These are phyloP conservation scores for Parietichytrium sp. DNA, from an alignment of 108 stramenopile species.

Conservation along the genomic window DNA sequence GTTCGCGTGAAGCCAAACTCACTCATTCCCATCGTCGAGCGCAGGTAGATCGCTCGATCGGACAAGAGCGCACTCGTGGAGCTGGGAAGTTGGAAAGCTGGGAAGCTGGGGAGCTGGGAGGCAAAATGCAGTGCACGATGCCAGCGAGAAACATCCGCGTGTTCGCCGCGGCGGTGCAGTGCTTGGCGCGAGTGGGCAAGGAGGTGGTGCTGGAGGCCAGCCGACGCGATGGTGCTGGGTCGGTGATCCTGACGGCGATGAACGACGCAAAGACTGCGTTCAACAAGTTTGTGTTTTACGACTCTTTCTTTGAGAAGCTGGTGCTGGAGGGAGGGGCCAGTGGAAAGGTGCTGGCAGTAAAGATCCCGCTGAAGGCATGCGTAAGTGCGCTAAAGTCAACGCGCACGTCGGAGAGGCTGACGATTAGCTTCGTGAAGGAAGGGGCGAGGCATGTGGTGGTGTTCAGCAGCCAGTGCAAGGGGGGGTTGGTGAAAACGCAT, in stretches of 20 bases:
- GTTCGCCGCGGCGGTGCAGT: constrained; percentile 16
- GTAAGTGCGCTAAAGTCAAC: background rate
- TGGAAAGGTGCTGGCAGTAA: constrained; percentile 6
- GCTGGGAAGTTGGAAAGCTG: too few relatives aligned
- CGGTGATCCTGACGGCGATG: constrained; percentile 2
- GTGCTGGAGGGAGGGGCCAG: background rate
- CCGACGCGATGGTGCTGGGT: background rate
- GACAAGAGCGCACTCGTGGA: too few relatives aligned
- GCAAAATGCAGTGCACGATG: background rate
- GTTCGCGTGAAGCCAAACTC: too few relatives aligned
- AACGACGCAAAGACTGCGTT: constrained; percentile 39
- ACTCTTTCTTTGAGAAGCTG: constrained; percentile 19
- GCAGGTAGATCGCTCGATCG: too few relatives aligned
- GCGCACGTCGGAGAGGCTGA: background rate
- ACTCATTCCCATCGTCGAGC: too few relatives aligned
- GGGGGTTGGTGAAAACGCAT: constrained; percentile 14
- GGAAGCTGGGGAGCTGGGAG: too few relatives aligned
- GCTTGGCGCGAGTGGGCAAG: constrained; percentile 17
- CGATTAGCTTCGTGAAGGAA: background rate
- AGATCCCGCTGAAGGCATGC: background rate
- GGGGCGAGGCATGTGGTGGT: constrained; percentile 13
- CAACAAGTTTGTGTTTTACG: background rate
- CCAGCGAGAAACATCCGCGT: background rate
- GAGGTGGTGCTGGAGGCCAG: background rate
- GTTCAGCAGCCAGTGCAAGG: constrained; percentile 18